These are phyloP conservation scores for Diophrys appendiculata DNA, from an alignment of 73 alveolate species.

Conservation along the genomic window DNA sequence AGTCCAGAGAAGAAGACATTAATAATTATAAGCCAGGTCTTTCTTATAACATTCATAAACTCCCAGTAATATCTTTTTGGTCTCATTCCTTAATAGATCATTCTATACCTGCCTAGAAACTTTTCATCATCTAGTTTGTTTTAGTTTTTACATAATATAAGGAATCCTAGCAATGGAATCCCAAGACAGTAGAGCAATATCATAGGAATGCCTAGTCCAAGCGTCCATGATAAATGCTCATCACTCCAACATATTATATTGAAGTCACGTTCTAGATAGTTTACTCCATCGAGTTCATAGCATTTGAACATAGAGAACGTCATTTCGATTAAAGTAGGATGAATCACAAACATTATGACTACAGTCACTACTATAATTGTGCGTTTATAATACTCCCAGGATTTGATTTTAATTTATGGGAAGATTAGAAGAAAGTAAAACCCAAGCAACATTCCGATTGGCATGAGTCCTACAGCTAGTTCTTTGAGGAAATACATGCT, in stretches of 20 bases:
- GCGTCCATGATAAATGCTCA: too few relatives aligned
- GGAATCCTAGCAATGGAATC: constrained; percentile 43
- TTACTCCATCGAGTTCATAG: not conserved
- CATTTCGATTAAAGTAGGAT: constrained; percentile 7
- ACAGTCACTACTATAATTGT: constrained; percentile 2
- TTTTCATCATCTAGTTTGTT: constrained; percentile 15
- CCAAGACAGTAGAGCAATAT: constrained; percentile 50
- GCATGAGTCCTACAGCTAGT: too few relatives aligned
- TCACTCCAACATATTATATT: too few relatives aligned
- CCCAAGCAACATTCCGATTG: too few relatives aligned
- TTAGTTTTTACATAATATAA: constrained; percentile 32
- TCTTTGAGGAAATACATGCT: too few relatives aligned
- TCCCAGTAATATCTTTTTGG: constrained; percentile 58
- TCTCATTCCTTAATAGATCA: constrained; percentile 52
- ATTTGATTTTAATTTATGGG: too few relatives aligned
- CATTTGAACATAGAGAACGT: constrained; percentile 10
- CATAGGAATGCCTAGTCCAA: constrained; percentile 40
- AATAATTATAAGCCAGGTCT: too few relatives aligned
- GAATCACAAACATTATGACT: constrained; percentile 13
- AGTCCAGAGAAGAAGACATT: too few relatives aligned
- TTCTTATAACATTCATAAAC: constrained; percentile 46
- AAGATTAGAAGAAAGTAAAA: too few relatives aligned
- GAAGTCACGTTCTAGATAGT: too few relatives aligned
- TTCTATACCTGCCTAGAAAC: constrained; percentile 24
- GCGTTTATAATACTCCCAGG: constrained; percentile 1